Evolutionary conservation across 2,329 filamentous ascomycete species (phyloP), one percentile per base, ranked within the genome.

Genomic region (Ceratocystiopsis sp.): DNA sequence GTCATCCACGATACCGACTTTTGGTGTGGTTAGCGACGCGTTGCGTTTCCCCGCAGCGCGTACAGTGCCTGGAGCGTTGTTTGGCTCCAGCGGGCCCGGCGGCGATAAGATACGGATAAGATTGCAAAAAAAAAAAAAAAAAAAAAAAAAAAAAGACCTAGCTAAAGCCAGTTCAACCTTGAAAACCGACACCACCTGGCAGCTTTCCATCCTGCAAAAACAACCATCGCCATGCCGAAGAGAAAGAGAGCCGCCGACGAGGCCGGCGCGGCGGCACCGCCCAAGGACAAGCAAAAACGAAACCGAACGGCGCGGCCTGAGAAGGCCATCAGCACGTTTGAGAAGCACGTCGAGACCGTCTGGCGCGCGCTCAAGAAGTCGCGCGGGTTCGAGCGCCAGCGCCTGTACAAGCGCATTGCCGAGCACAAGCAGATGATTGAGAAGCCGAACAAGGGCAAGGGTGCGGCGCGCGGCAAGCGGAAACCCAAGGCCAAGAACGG

Each of bases 371-470:
- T 89, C 47, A 85, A 85, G 59, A 65, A 69, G 12, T 79, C 78
- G 45, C 84, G 83, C 55, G 78, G 78, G 39, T 80, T 84, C 54
- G 83, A 89, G 63, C 71, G 82, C 38, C 84, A 89, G 61, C 82
- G 85, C 50, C 69, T 82, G 46, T 70, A 78, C 48, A 79, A 75
- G 57, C 64, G 69, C 37, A 58, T 73, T 14, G 66, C 61, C 41
- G 69, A 73, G 25, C 60, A 62, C 42, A 65, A 63, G 42, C 40
- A 43, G 45, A 37, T 38, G 37, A 5, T 16, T 36, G 18, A 18
- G 17, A 17, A 32, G 33, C n/a, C 42, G 38, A 8, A 36, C 21
- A 40, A 29, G 32, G 33, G 25, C 34, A 29, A 29, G 25, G 25
- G 6, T 4, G 5, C 25, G 4, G 25, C 25, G 25, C 25, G 25